A percentile compares a stretch with the other conserved stretches of the same genome.
phyloP scores from a whole-genome alignment of 306 rosid species.

The Quercus glauca region DNA sequence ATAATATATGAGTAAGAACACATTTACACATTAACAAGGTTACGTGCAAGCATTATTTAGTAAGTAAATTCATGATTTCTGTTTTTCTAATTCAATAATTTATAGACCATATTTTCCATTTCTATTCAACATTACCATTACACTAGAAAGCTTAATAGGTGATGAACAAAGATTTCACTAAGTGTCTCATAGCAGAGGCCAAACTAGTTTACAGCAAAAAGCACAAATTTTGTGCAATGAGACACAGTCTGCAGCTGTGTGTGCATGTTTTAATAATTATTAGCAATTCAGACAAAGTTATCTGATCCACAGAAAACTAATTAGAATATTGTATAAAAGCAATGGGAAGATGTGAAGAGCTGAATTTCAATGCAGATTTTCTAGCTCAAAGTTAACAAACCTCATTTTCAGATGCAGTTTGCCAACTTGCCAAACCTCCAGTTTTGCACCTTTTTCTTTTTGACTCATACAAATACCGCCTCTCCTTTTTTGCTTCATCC shows the following conservation, averaged over 20 bases:
- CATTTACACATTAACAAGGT: not conserved
- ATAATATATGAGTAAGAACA: not conserved
- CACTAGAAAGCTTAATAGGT: not conserved
- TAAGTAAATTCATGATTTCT: not conserved
- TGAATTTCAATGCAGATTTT: constrained; percentile 10
- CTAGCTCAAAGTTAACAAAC: constrained; percentile 33
- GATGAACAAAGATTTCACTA: not conserved
- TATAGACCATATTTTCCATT: not conserved
- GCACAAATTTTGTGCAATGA: not conserved
- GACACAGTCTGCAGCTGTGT: not conserved
- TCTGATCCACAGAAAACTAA: constrained; percentile 11
- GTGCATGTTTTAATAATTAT: not conserved
- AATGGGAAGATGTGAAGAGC: constrained; percentile 19
- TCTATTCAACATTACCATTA: not conserved
- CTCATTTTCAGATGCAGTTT: constrained; percentile 55
- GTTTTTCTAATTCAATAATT: not conserved
- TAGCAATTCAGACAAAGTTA: constrained; percentile 15
- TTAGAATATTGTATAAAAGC: not conserved
- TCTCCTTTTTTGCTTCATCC: constrained; percentile 64
- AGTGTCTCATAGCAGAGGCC: not conserved
- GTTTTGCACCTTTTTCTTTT: constrained; percentile 58
- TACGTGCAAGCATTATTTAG: not conserved
- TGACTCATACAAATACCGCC: constrained; percentile 67
- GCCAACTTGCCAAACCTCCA: constrained; percentile 44
- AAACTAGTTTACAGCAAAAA: not conserved